phyloP scores from a whole-genome alignment of 2,329 filamentous ascomycete genomes.

The Thelonectria discophora region DNA sequence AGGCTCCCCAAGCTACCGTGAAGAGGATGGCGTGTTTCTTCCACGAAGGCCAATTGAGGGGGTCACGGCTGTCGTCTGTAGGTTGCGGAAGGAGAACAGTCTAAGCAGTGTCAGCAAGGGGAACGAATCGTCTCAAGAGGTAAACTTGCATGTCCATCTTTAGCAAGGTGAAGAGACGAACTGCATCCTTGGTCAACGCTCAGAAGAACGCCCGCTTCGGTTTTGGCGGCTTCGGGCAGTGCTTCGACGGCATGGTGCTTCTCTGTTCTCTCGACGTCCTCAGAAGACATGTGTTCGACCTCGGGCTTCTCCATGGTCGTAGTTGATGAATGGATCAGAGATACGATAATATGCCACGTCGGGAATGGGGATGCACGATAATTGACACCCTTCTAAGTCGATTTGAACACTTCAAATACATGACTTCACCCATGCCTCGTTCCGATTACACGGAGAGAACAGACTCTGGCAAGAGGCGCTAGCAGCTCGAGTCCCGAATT shows the following conservation, averaged over 20 bases:
- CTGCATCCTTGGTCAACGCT: constrained; percentile 5
- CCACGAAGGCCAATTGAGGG: constrained; percentile 33
- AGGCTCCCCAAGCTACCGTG: constrained; percentile 30
- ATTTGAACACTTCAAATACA: constrained; percentile 23
- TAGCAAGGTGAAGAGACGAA: constrained; percentile 26
- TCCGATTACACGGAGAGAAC: not conserved
- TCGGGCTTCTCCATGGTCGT: constrained; percentile 31
- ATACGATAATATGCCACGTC: not conserved
- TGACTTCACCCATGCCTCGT: not conserved
- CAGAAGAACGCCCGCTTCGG: constrained; percentile 30
- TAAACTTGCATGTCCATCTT: constrained; percentile 31
- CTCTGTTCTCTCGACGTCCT: constrained; percentile 19
- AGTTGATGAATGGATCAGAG: not conserved
- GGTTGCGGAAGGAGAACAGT: constrained; percentile 35
- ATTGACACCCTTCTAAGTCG: not conserved
- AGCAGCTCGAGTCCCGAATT: constrained; percentile 24
- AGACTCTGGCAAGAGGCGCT: not conserved
- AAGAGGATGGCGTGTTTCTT: constrained; percentile 36
- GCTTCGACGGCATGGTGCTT: constrained; percentile 9
- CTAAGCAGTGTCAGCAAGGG: not conserved
- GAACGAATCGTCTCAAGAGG: not conserved
- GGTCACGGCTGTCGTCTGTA: constrained; percentile 25
- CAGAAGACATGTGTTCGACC: constrained; percentile 28
- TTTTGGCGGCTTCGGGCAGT: constrained; percentile 24
- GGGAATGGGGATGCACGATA: not conserved